Conservation (phyloP, 2,329 filamentous ascomycete genomes). For the Pestalotiopsis sp. region DNA sequence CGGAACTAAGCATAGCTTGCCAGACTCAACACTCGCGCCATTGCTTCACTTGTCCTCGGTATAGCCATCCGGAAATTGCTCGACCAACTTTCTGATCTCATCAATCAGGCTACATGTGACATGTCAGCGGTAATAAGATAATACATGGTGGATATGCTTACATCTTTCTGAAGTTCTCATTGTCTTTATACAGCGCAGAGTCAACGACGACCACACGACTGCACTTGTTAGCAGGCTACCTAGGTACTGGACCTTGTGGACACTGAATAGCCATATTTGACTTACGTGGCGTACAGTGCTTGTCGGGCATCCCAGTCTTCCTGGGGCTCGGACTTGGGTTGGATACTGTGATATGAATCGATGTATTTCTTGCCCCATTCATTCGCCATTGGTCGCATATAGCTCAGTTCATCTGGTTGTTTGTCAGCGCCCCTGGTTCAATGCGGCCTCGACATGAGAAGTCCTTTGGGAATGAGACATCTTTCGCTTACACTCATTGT, state of each 20-base stretch:
- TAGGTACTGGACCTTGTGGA: not conserved
- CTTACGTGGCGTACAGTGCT: not conserved
- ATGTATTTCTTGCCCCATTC: not conserved
- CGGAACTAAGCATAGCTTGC: not conserved
- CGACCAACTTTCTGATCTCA: not conserved
- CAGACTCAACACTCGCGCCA: not conserved
- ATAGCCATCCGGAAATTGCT: not conserved
- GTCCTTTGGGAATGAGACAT: not conserved
- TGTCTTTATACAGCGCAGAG: not conserved
- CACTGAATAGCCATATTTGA: not conserved
- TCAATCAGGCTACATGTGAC: not conserved
- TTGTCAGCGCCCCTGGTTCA: not conserved
- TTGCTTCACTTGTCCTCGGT: not conserved
- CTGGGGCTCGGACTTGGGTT: not conserved
- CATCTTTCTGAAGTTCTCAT: not conserved
- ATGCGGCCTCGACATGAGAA: not conserved
- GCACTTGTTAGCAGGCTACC: not conserved
- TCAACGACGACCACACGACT: not conserved
- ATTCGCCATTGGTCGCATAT: not conserved
- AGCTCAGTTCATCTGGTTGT: not conserved
- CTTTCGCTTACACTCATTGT: conserved; percentile 22
- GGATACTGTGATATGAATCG: not conserved
- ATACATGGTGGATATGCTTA: not conserved
- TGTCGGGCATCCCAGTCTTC: not conserved
- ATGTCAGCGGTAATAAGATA: not conserved